Conservation (phyloP, 192 early-diverging fungal genomes). For the Backusella liffmaniae region DNA sequence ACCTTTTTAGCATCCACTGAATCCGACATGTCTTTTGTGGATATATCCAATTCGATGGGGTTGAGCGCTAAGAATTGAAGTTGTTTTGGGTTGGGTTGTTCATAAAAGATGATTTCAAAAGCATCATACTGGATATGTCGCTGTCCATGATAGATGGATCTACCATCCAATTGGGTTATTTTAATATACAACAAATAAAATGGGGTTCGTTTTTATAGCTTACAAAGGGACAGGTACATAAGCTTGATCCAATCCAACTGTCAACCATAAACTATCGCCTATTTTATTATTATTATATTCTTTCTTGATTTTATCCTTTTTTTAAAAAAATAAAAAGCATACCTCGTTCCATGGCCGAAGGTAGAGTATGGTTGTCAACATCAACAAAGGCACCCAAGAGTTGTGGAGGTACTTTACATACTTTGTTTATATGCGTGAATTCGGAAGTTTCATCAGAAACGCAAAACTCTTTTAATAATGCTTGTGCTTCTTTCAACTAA, state of each 20-base stretch:
- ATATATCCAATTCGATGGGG: slow-evolving; percentile 66
- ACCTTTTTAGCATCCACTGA: background rate
- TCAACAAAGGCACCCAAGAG: slow-evolving; percentile 16
- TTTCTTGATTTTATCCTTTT: background rate
- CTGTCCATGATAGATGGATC: background rate
- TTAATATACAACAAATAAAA: no score
- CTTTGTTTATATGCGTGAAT: slow-evolving; percentile 16
- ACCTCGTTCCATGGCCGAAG: background rate
- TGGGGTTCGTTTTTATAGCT: background rate
- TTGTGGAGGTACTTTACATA: slow-evolving; percentile 18
- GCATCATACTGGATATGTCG: background rate
- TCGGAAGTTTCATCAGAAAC: background rate
- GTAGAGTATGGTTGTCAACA: background rate
- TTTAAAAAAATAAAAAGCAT: background rate
- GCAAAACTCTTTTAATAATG: slow-evolving; percentile 19
- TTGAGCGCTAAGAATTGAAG: slow-evolving; percentile 70
- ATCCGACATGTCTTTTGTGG: slow-evolving; percentile 24
- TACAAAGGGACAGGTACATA: slow-evolving; percentile 26
- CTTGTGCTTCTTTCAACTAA: slow-evolving; percentile 11
- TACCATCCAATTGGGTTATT: background rate
- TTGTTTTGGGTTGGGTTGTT: slow-evolving; percentile 53
- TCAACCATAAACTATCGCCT: slow-evolving; percentile 19
- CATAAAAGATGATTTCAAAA: slow-evolving; percentile 54
- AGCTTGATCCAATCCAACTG: slow-evolving; percentile 11
- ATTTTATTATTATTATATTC: background rate